Evolutionary conservation across 2,329 filamentous ascomycete species (phyloP).

Genomic region (Sarocladiaceae sp.): DNA sequence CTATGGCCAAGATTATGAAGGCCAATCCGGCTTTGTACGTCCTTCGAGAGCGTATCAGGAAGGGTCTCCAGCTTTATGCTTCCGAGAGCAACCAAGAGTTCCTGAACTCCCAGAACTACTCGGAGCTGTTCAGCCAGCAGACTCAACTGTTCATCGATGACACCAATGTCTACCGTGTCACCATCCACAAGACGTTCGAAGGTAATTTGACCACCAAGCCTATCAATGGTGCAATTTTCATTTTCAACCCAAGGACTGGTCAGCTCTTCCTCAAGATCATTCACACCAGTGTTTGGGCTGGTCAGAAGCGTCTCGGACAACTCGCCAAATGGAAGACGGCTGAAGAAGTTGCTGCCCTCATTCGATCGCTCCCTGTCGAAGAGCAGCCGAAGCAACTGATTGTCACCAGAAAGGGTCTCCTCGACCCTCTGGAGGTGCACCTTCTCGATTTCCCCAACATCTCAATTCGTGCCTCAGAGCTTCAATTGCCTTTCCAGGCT

Average conservation of each 20-base stretch:
- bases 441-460: conserved; percentile 98
- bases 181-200: conserved; percentile 99
- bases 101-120: conserved; percentile 98
- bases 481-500: conserved; percentile 97
- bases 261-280: conserved; percentile 99
- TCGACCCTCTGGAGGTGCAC: conserved; percentile 96
- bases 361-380: conserved; percentile 91
- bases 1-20: conserved; percentile 99
- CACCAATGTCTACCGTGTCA: conserved; percentile 98
- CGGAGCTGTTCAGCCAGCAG: conserved; percentile 97
- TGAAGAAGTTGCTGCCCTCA: conserved; percentile 97
- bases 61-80: conserved; percentile 95
- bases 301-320: conserved; percentile 97
- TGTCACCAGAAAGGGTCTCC: conserved; percentile 91
- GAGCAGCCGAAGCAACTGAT: conserved; percentile 99
- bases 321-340: conserved; percentile 99
- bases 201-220: conserved; percentile 98
- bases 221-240: conserved; percentile 99
- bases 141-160: conserved; percentile 99
- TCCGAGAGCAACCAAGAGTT: conserved; percentile 99
- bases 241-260: conserved; percentile 98
- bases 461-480: conserved; percentile 92
- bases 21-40: conserved; percentile 97
- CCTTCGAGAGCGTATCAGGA: conserved; percentile 92
- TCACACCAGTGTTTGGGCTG: conserved; percentile 98